Evolutionary conservation across 108 stramenopile species (phyloP).

Genomic region (Craspedostauros australis): DNA sequence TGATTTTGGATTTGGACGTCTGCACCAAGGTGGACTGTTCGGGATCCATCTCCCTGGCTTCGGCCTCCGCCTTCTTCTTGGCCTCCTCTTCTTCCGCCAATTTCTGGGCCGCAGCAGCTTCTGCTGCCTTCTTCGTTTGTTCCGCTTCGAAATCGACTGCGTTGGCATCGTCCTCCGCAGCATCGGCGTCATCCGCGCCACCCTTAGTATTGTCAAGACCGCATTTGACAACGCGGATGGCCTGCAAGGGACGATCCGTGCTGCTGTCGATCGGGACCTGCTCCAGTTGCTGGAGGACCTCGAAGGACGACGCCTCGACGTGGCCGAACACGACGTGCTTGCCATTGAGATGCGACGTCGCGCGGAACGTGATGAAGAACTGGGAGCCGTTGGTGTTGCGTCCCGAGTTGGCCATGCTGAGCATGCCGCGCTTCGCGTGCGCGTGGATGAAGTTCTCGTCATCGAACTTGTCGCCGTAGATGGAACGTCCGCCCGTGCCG

Average conservation of each 20-base stretch:
- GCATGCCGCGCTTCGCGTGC: conserved; percentile 56
- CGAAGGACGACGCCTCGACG: conserved; percentile 67
- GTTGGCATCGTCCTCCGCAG: conserved; percentile 16
- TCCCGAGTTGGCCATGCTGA: conserved; percentile 89
- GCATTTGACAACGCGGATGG: conserved; percentile 49
- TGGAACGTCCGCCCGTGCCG: conserved; percentile 76
- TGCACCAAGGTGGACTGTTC: conserved; percentile 1
- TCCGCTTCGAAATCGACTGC: conserved; percentile 4
- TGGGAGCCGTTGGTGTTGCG: conserved; percentile 85
- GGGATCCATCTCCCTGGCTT: no score
- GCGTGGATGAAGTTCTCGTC: conserved; percentile 81
- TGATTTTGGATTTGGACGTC: no score
- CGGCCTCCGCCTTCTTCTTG: conserved; percentile 24
- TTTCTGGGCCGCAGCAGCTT: conserved; percentile 7
- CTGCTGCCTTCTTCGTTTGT: conserved; percentile 27
- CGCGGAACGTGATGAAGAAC: conserved; percentile 80
- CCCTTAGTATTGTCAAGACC: conserved; percentile 27
- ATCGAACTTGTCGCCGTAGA: conserved; percentile 63
- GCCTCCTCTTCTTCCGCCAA: conserved; percentile 25
- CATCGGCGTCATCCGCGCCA: neutral
- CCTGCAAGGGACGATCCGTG: conserved; percentile 41
- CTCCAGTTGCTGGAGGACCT: conserved; percentile 71
- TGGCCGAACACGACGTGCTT: conserved; percentile 91
- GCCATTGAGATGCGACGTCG: conserved; percentile 82
- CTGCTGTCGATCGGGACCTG: conserved; percentile 43